Evolutionary conservation across 2,329 filamentous ascomycete species (phyloP).

Genomic region (Ascochyta rabiei): DNA sequence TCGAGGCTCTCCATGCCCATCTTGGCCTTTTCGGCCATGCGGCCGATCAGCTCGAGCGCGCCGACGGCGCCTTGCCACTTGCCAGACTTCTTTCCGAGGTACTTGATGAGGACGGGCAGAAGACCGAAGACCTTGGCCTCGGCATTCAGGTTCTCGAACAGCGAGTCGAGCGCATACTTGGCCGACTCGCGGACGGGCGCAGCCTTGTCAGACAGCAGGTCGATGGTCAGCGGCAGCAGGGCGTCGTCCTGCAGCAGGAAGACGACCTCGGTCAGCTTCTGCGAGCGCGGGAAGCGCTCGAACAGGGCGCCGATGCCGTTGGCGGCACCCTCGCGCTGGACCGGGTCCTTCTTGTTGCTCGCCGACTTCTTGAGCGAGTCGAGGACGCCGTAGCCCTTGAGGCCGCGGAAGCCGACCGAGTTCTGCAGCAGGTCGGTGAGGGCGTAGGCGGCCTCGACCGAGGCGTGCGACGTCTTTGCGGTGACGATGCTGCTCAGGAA

Average conservation of each 20-base stretch:
- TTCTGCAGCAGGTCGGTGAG: conserved; percentile 68
- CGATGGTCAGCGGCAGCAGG: conserved; percentile 74
- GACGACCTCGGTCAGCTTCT: conserved; percentile 78
- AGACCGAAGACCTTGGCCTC: conserved; percentile 85
- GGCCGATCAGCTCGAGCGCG: conserved; percentile 82
- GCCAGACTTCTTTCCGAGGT: conserved; percentile 81
- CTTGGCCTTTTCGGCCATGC: conserved; percentile 94
- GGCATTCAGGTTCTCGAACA: conserved; percentile 78
- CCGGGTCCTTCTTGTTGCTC: conserved; percentile 89
- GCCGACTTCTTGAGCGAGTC: conserved; percentile 77
- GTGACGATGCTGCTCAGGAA: conserved; percentile 54
- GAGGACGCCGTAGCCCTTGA: conserved; percentile 66
- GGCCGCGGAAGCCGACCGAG: conserved; percentile 68
- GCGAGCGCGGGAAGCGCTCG: conserved; percentile 80
- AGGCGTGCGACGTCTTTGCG: conserved; percentile 60
- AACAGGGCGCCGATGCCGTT: conserved; percentile 93
- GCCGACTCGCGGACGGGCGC: conserved; percentile 87
- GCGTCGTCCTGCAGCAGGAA: conserved; percentile 82
- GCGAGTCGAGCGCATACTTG: conserved; percentile 89
- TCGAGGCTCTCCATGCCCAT: conserved; percentile 83
- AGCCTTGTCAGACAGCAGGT: conserved; percentile 88
- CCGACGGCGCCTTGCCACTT: conserved; percentile 98
- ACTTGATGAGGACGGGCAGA: conserved; percentile 74
- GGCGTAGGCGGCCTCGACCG: conserved; percentile 68
- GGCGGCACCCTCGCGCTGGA: conserved; percentile 87